A percentile compares a stretch with the other conserved stretches of the same genome.
Conservation (phyloP, 1,139 yeast species). For the Blastobotrys aristatus region DNA sequence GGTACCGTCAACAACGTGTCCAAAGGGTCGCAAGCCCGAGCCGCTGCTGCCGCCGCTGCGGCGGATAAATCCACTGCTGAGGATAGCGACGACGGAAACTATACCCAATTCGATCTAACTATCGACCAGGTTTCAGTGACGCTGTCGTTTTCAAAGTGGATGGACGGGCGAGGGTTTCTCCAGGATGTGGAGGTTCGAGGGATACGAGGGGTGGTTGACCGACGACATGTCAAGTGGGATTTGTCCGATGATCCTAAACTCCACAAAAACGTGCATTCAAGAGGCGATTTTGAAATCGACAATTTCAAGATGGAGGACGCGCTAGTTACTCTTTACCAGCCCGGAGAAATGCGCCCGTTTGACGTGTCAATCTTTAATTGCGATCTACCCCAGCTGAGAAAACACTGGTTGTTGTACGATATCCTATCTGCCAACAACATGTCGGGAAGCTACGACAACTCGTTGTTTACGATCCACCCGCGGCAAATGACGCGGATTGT, state of each 20-base stretch:
- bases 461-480: conserved; percentile 85
- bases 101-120: conserved; percentile 89
- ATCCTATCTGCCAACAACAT: conserved; percentile 76
- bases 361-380: conserved; percentile 82
- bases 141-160: conserved; percentile 77
- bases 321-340: conserved; percentile 74
- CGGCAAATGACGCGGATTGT: conserved; percentile 41
- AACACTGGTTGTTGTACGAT: conserved; percentile 91
- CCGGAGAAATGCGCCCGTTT: conserved; percentile 65
- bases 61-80: conserved; percentile 20
- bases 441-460: conserved; percentile 89
- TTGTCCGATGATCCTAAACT: conserved; percentile 78
- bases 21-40: conserved; percentile 73
- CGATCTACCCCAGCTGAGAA: conserved; percentile 70
- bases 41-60: conserved; percentile 42
- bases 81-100: conserved; percentile 77
- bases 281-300: conserved; percentile 92
- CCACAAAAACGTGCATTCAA: conserved; percentile 64
- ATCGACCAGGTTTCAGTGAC: conserved; percentile 82
- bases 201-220: conserved; percentile 82
- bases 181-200: conserved; percentile 82
- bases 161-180: conserved; percentile 82
- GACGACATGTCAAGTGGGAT: conserved; percentile 82
- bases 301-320: conserved; percentile 79
- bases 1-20: conserved; percentile 38